These are phyloP conservation scores for Phytophthora nicotianae DNA, from an alignment of 352 stramenopile species.

Conservation along the genomic window DNA sequence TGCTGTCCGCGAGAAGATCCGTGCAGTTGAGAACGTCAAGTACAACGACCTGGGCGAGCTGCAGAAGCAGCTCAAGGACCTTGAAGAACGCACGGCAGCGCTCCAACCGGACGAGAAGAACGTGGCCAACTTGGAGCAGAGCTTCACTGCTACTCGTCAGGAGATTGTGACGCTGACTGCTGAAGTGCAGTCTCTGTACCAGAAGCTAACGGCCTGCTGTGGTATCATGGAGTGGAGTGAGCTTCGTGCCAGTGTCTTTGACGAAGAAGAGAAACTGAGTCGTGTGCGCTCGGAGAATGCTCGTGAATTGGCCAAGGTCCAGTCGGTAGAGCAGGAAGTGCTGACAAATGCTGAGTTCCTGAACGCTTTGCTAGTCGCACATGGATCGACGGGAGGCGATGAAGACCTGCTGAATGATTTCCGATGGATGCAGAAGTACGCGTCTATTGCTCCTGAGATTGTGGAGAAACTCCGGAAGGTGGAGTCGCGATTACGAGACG, in stretches of 20 bases:
- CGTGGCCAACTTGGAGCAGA: slow-evolving; percentile 40
- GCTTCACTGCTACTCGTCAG: slow-evolving; percentile 52
- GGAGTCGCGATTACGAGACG: slow-evolving; percentile 47
- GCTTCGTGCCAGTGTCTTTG: slow-evolving; percentile 47
- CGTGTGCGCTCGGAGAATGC: slow-evolving; percentile 36
- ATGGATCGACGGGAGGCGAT: slow-evolving; percentile 32
- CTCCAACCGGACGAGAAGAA: slow-evolving; percentile 41
- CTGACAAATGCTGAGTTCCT: slow-evolving; percentile 70
- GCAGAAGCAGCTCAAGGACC: slow-evolving; percentile 38
- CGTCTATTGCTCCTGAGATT: slow-evolving; percentile 51
- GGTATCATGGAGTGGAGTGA: slow-evolving; percentile 67
- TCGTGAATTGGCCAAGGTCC: slow-evolving; percentile 43
- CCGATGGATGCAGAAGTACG: slow-evolving; percentile 60
- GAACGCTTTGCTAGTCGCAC: slow-evolving; percentile 45
- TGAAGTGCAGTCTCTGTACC: slow-evolving; percentile 53
- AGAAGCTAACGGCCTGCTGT: slow-evolving; percentile 62
- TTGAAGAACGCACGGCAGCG: slow-evolving; percentile 44
- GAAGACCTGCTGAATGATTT: slow-evolving; percentile 29
- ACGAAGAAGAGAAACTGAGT: slow-evolving; percentile 50
- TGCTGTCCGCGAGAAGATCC: slow-evolving; percentile 52
- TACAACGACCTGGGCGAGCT: slow-evolving; percentile 46
- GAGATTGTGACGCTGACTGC: slow-evolving; percentile 48
- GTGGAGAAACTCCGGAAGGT: slow-evolving; percentile 49
- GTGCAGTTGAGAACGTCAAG: slow-evolving; percentile 45
- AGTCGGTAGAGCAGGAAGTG: slow-evolving; percentile 58